phyloP scores from a whole-genome alignment of 2,329 filamentous ascomycete species.

The Aspergillus chevalieri region DNA sequence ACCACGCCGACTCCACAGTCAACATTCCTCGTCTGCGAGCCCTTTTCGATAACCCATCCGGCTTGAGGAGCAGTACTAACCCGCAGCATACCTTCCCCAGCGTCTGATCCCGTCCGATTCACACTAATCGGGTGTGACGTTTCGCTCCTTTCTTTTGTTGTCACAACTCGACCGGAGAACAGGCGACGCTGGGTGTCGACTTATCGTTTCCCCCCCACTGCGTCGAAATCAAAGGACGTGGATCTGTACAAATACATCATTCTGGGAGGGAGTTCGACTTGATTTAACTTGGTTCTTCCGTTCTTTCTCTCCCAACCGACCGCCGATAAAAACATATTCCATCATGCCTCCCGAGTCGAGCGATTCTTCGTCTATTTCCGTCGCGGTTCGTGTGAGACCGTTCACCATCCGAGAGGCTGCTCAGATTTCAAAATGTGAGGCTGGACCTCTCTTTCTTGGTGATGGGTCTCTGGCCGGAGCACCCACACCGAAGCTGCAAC shows the following conservation, averaged over 20 bases:
- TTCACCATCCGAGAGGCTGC: conserved; percentile 88
- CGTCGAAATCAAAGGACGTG: background rate
- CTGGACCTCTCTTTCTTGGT: conserved; percentile 86
- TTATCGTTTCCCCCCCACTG: background rate
- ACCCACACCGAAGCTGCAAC: conserved; percentile 75
- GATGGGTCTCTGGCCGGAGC: conserved; percentile 89
- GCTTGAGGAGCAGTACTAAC: background rate
- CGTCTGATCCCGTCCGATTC: background rate
- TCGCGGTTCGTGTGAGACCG: conserved; percentile 56
- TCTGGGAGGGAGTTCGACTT: background rate
- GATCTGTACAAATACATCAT: background rate
- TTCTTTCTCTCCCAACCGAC: background rate
- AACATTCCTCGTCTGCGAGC: conserved; percentile 18
- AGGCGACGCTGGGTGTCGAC: background rate
- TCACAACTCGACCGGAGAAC: background rate
- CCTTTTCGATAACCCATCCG: conserved; percentile 2
- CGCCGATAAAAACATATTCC: conserved; percentile 3
- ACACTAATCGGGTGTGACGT: background rate
- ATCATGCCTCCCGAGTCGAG: conserved; percentile 38
- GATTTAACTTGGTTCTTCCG: background rate
- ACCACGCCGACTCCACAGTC: conserved; percentile 18
- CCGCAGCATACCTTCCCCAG: background rate
- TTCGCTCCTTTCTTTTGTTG: conserved; percentile 2
- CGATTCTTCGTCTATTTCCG: conserved; percentile 46
- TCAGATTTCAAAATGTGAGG: conserved; percentile 70